Percentiles rank a stretch among this genome's conserved stretches.
These are phyloP conservation scores for Colletotrichum sp. DNA, from an alignment of 2,329 filamentous ascomycete genomes.

Conservation along the genomic window DNA sequence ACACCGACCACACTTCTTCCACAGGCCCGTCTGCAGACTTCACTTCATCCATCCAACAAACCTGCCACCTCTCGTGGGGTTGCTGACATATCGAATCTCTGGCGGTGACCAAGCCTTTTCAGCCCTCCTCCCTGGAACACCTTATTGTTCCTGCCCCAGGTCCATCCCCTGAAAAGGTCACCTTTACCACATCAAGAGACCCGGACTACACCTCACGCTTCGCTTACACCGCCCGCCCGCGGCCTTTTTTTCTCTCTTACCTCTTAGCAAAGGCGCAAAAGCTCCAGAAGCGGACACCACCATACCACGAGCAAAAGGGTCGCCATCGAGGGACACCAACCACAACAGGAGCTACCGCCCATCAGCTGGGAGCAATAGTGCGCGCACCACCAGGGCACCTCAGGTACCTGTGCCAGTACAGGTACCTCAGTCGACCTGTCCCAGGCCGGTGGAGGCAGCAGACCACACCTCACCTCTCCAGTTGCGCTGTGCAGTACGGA, in stretches of 20 bases:
- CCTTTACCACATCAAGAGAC: neutral
- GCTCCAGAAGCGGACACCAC: neutral
- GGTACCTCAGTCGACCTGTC: neutral
- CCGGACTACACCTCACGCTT: neutral
- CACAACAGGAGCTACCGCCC: neutral
- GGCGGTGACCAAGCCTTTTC: constrained; percentile 14
- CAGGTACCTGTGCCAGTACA: neutral
- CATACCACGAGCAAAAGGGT: neutral
- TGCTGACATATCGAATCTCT: constrained; percentile 15
- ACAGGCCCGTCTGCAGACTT: neutral
- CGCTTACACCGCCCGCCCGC: constrained; percentile 16
- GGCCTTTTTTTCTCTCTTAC: neutral
- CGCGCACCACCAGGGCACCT: neutral
- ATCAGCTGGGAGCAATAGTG: neutral
- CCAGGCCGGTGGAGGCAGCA: neutral
- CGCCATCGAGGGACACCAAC: neutral
- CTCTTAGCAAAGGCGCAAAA: neutral
- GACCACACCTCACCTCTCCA: neutral
- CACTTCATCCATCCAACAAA: neutral
- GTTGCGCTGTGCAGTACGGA: neutral
- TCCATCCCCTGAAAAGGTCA: neutral
- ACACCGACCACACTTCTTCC: neutral
- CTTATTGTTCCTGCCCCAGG: constrained; percentile 12
- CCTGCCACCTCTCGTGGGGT: neutral
- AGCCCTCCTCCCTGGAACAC: constrained; percentile 17